These are phyloP conservation scores for Bryoglossum gracile DNA, from an alignment of 495 filamentous ascomycete genomes.

Conservation along the genomic window DNA sequence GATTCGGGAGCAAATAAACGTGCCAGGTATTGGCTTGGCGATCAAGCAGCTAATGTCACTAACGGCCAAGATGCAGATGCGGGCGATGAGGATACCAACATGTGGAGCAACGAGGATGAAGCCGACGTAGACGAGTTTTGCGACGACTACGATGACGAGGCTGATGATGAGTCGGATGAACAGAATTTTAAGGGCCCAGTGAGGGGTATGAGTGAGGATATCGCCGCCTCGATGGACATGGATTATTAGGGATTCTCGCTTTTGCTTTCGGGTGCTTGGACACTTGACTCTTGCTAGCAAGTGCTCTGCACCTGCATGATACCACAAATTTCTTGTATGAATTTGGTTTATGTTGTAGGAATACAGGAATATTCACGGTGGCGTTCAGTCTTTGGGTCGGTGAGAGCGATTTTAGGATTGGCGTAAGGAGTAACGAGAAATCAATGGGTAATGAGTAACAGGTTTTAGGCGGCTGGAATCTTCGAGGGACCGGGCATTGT, in stretches of 20 bases:
- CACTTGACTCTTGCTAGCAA: conserved; percentile 5
- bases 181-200: conserved; percentile 44
- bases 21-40: conserved; percentile 76
- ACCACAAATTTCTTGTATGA: conserved; percentile 7
- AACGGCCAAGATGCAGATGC: conserved; percentile 37
- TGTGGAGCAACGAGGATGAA: conserved; percentile 15
- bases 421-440: conserved; percentile 14
- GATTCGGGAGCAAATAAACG: conserved; percentile 59
- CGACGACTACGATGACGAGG: conserved; percentile 42
- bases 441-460: no score
- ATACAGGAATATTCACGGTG: neutral
- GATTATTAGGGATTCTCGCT: conserved; percentile 21
- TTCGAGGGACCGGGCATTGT: no score
- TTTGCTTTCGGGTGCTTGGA: neutral
- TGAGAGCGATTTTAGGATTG: conserved; percentile 21
- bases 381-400: conserved; percentile 18
- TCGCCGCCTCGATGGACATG: conserved; percentile 63
- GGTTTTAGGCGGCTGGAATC: no score
- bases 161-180: conserved; percentile 35
- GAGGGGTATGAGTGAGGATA: conserved; percentile 66
- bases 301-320: conserved; percentile 1
- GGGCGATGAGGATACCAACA: conserved; percentile 29
- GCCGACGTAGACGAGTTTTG: conserved; percentile 38
- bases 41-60: conserved; percentile 34
- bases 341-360: conserved; percentile 13